Percentiles rank a stretch among this genome's conserved stretches.
Evolutionary conservation across 192 early-diverging fungal genomes (phyloP).

Genomic region (Radiomyces spectabilis): DNA sequence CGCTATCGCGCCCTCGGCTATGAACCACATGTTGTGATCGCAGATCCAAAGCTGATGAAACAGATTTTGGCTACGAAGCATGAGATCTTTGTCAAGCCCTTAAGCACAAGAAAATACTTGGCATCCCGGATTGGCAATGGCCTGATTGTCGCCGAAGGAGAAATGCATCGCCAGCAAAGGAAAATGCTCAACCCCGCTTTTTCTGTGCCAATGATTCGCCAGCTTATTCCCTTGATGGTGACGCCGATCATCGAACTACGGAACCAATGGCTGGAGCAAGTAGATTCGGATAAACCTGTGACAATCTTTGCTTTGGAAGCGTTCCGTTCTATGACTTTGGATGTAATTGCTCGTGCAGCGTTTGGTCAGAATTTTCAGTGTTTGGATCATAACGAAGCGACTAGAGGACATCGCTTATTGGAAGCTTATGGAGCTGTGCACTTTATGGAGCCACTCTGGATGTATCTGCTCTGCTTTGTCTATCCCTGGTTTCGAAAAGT

Average conservation of each 20-base stretch:
- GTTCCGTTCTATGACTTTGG: slow-evolving; percentile 20
- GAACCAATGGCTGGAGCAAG: slow-evolving; percentile 30
- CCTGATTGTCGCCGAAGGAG: slow-evolving; percentile 36
- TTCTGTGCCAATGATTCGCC: slow-evolving; percentile 26
- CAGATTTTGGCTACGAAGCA: slow-evolving; percentile 26
- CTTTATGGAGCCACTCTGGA: not conserved
- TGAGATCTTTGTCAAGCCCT: slow-evolving; percentile 34
- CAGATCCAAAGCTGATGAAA: slow-evolving; percentile 34
- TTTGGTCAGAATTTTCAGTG: slow-evolving; percentile 31
- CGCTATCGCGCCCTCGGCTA: slow-evolving; percentile 29
- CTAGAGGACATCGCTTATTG: slow-evolving; percentile 29
- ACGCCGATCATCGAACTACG: slow-evolving; percentile 9
- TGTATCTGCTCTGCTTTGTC: not conserved
- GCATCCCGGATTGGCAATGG: slow-evolving; percentile 28
- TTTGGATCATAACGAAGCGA: not conserved
- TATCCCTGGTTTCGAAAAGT: slow-evolving; percentile 17
- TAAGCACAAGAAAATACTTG: slow-evolving; percentile 3
- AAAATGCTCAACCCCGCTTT: slow-evolving; percentile 46
- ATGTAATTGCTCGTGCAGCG: slow-evolving; percentile 27
- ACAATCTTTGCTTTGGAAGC: slow-evolving; percentile 25
- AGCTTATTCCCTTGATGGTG: slow-evolving; percentile 28
- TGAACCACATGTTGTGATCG: slow-evolving; percentile 23
- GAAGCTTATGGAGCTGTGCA: slow-evolving; percentile 27
- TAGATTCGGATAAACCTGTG: slow-evolving; percentile 23
- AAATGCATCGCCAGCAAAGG: slow-evolving; percentile 35